Evolutionary conservation across 2,329 filamentous ascomycete species (phyloP).

Genomic region (Cercospora sp.): DNA sequence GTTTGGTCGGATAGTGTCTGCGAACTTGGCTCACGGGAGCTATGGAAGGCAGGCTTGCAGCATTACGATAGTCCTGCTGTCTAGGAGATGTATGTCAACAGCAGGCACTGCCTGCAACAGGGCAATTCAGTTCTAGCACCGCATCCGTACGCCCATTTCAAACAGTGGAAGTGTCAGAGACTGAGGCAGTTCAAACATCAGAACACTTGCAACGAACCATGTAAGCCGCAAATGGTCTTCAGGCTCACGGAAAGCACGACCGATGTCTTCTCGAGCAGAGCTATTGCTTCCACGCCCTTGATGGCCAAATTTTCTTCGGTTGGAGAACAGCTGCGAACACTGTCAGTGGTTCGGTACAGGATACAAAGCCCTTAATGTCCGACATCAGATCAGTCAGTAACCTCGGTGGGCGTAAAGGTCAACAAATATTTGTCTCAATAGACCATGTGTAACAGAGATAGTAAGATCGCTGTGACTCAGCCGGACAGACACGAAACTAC

Average conservation of each 20-base stretch:
- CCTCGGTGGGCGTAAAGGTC: background rate
- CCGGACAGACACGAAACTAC: background rate
- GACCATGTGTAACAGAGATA: background rate
- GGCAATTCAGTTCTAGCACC: background rate
- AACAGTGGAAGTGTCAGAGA: background rate
- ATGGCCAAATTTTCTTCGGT: background rate
- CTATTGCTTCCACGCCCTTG: background rate
- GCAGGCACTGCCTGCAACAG: background rate
- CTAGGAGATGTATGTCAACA: background rate
- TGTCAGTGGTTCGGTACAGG: background rate
- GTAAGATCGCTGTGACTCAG: background rate
- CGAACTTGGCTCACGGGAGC: background rate
- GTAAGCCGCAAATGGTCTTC: background rate
- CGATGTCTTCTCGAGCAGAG: background rate
- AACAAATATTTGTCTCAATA: background rate
- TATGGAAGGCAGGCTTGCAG: background rate
- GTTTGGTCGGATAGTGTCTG: background rate
- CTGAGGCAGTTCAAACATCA: background rate
- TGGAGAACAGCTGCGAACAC: background rate
- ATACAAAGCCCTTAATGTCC: background rate
- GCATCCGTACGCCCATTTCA: background rate
- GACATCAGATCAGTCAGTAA: background rate
- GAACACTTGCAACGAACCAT: background rate
- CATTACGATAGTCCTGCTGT: background rate
- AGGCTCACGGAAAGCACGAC: background rate